A percentile compares a stretch with the other conserved stretches of the same genome.
Conservation (phyloP, 352 stramenopile genomes). For the Globisporangium nunn region DNA sequence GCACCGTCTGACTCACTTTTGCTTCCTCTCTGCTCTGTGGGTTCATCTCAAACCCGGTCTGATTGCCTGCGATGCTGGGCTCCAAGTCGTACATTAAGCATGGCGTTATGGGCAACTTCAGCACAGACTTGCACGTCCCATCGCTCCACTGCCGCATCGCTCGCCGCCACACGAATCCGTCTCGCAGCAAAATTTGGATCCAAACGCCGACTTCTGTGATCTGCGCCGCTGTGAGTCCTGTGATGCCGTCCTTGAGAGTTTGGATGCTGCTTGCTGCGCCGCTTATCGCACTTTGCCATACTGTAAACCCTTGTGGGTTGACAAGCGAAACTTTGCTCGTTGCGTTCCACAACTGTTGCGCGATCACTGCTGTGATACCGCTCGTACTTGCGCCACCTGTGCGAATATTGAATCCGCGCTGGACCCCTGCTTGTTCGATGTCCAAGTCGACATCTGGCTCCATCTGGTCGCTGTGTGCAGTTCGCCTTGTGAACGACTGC, state of each 20-base stretch:
- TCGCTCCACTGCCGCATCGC: slow-evolving; percentile 54
- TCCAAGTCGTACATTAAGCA: slow-evolving; percentile 60
- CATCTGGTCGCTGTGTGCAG: slow-evolving; percentile 25
- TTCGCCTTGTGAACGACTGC: slow-evolving; percentile 35
- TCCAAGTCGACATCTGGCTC: slow-evolving; percentile 62
- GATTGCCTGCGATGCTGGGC: slow-evolving; percentile 31
- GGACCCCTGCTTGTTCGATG: slow-evolving; percentile 31
- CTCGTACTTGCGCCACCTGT: slow-evolving; percentile 19
- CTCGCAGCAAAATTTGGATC: slow-evolving; percentile 29
- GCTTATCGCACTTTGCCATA: slow-evolving; percentile 29
- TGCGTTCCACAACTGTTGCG: slow-evolving; percentile 38
- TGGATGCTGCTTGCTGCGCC: slow-evolving; percentile 11
- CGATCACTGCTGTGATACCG: slow-evolving; percentile 23
- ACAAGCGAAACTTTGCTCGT: slow-evolving; percentile 33
- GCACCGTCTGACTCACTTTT: slow-evolving; percentile 14
- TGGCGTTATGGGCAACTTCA: slow-evolving; percentile 23
- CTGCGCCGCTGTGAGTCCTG: slow-evolving; percentile 27
- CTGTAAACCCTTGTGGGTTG: slow-evolving; percentile 36
- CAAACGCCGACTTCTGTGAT: slow-evolving; percentile 30
- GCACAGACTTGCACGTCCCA: slow-evolving; percentile 45
- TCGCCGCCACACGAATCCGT: slow-evolving; percentile 39
- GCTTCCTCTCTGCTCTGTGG: slow-evolving; percentile 12
- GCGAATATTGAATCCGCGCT: slow-evolving; percentile 48
- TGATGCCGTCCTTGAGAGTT: slow-evolving; percentile 13
- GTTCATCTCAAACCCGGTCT: slow-evolving; percentile 67